Conservation (phyloP, 108 stramenopile genomes). For the Cyclotella choctawhatcheeana region DNA sequence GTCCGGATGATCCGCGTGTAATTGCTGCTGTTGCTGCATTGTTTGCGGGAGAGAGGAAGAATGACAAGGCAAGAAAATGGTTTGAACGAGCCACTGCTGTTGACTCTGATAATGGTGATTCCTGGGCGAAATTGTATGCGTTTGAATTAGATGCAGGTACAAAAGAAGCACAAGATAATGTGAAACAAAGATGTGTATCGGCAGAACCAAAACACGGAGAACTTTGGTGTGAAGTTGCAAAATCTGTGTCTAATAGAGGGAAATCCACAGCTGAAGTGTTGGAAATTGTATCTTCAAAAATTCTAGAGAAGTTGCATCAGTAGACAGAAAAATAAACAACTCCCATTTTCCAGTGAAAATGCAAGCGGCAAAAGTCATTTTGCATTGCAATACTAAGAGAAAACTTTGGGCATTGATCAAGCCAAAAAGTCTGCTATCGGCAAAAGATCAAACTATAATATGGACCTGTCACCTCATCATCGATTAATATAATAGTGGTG, state of each 20-base stretch:
- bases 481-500: slow-evolving; percentile 26
- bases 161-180: slow-evolving; percentile 61
- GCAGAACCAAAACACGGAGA: slow-evolving; percentile 97
- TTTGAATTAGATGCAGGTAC: slow-evolving; percentile 85
- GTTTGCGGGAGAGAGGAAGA: slow-evolving; percentile 90
- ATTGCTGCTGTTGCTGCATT: slow-evolving; percentile 91
- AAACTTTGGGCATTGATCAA: too few species aligned
- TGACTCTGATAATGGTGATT: slow-evolving; percentile 91
- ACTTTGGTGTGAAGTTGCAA: slow-evolving; percentile 81
- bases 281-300: slow-evolving; percentile 57
- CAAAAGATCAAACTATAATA: too few species aligned
- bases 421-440: too few species aligned
- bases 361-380: too few species aligned
- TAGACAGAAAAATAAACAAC: too few species aligned
- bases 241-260: slow-evolving; percentile 77
- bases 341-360: too few species aligned
- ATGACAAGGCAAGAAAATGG: slow-evolving; percentile 96
- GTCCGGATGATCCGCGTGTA: slow-evolving; percentile 91
- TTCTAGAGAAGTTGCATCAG: slow-evolving; percentile 43
- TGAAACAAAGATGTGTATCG: slow-evolving; percentile 72
- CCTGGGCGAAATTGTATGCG: slow-evolving; percentile 91
- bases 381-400: too few species aligned
- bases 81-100: slow-evolving; percentile 91
- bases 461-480: too few species aligned
- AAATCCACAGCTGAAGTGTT: slow-evolving; percentile 63